Base-by-base conservation (phyloP, 495 filamentous ascomycete genomes). In the Copromyces sp. region DNA sequence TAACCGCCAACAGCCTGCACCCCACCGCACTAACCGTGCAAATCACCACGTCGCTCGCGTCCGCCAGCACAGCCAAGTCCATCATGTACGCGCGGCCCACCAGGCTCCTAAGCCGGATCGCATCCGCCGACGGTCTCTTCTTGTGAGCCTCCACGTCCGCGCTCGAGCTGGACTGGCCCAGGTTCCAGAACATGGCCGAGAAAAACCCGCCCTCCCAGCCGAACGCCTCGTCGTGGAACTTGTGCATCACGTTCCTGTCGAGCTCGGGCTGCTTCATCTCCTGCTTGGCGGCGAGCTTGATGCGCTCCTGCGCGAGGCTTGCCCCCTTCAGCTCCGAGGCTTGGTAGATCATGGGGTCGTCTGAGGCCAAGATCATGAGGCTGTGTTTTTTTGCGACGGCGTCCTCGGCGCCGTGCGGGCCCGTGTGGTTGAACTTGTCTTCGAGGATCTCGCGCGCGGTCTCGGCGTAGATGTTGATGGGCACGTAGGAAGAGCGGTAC, bases 191-290 rank as follows among this genome's bases (percentile, higher is more conserved):
- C 80, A 92, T 87, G 73, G 85, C 84, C 32, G 84, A 82, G 79
- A 89, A 93, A 81, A 93, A 93, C 9, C 91, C 91, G 40, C 91
- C 90, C 76, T 92, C 90, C 91, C 91, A 93, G 37, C 91, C 91
- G 39, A 89, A 84, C 32, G 86, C 84, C 78, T 91, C 89, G 69
- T 91, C 90, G 44, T 90, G 83, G 79, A 88, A 90, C 72, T 86
- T 87, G 75, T 84, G 84, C 74, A 86, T 83, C 37, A 83, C 80
- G 8, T 80, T 75, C 24, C 78, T 72, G 40, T 83, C 79, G 11
- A 75, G 68, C 24, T 74, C 73, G 4, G 77, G 75, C 65, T 75
- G 72, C 75, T 80, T 83, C 75, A 78, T 82, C 5, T 83, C 81
- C 17, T 83, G 75, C 76, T 90, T 91, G 69, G 84, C 86, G 37